Evolutionary conservation across 2,329 filamentous ascomycete species (phyloP).

Genomic region (Bimuria novae-zelandiae): DNA sequence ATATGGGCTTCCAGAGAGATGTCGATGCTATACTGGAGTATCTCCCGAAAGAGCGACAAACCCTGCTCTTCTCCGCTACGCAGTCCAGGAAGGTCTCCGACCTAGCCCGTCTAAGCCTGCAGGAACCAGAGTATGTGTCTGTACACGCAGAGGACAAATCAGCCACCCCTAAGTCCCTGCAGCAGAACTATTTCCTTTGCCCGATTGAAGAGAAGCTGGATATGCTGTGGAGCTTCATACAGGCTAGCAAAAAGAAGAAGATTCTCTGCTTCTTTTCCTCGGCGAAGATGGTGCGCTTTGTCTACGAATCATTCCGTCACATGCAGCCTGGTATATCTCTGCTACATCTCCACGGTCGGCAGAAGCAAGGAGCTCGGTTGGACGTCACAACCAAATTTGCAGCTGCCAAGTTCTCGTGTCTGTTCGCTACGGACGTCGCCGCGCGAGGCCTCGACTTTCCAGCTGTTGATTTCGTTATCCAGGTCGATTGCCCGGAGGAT

Average conservation of each 20-base stretch:
- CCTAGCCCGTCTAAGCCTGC: conserved; percentile 82
- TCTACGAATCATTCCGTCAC: conserved; percentile 90
- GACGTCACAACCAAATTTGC: conserved; percentile 88
- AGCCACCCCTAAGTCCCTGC: conserved; percentile 81
- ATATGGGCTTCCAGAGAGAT: conserved; percentile 92
- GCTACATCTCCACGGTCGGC: conserved; percentile 88
- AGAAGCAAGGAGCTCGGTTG: conserved; percentile 86
- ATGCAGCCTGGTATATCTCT: conserved; percentile 93
- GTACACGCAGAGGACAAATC: conserved; percentile 82
- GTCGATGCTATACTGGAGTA: conserved; percentile 94
- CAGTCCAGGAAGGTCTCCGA: conserved; percentile 95
- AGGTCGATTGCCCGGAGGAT: conserved; percentile 95
- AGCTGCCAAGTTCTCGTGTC: conserved; percentile 77
- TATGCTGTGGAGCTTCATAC: conserved; percentile 89
- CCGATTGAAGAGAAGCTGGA: conserved; percentile 88
- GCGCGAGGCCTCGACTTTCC: conserved; percentile 95
- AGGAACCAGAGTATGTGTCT: conserved; percentile 91
- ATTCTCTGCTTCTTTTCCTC: conserved; percentile 95
- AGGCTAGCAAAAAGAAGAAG: conserved; percentile 87
- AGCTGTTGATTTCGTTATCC: conserved; percentile 97
- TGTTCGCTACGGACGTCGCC: conserved; percentile 95
- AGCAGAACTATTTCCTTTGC: conserved; percentile 89
- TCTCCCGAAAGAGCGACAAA: conserved; percentile 82
- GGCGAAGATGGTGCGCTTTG: conserved; percentile 94
- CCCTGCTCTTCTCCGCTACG: conserved; percentile 92